Percentiles rank a stretch among this genome's conserved stretches.
Evolutionary conservation across 257 asterid species (phyloP).

Genomic region (Salvia rosmarinus): DNA sequence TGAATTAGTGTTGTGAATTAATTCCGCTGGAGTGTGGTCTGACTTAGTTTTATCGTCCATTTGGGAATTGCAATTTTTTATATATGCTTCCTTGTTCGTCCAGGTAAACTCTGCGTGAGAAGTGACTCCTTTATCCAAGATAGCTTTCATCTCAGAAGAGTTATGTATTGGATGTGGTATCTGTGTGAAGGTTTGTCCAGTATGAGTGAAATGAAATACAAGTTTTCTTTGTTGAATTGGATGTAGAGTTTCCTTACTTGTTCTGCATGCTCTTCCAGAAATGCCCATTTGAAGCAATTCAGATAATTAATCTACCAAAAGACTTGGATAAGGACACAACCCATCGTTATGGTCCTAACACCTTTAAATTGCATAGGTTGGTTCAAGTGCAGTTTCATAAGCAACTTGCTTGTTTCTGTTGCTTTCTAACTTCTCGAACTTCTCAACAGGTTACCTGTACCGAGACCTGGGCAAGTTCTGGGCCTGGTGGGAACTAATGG

Average conservation of each 20-base stretch:
- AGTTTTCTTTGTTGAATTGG: slow-evolving; percentile 22
- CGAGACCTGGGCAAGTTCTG: slow-evolving; percentile 99
- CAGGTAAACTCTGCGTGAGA: slow-evolving; percentile 95
- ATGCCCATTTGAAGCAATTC: slow-evolving; percentile 97
- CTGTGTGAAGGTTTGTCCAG: slow-evolving; percentile 82
- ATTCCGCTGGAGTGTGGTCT: neutral
- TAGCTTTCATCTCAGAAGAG: slow-evolving; percentile 96
- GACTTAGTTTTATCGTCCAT: neutral
- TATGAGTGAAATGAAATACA: neutral
- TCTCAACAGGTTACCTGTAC: slow-evolving; percentile 80
- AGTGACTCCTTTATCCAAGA: slow-evolving; percentile 73
- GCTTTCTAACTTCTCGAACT: slow-evolving; percentile 19
- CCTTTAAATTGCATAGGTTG: slow-evolving; percentile 92
- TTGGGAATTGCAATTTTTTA: slow-evolving; percentile 13
- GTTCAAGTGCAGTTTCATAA: slow-evolving; percentile 29
- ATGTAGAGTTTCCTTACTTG: slow-evolving; percentile 12
- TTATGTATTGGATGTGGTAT: slow-evolving; percentile 98
- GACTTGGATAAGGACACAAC: slow-evolving; percentile 96
- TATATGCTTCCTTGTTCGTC: slow-evolving; percentile 16
- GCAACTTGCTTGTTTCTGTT: slow-evolving; percentile 15
- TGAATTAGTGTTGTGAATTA: neutral
- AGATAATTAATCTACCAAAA: slow-evolving; percentile 91
- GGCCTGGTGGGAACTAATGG: slow-evolving; percentile 99
- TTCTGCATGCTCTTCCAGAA: slow-evolving; percentile 50
- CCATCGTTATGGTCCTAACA: slow-evolving; percentile 97